Percentiles rank a stretch among this genome's conserved stretches.
These are phyloP conservation scores for Peterozyma xylosa DNA, from an alignment of 805 yeast genomes.

Conservation along the genomic window DNA sequence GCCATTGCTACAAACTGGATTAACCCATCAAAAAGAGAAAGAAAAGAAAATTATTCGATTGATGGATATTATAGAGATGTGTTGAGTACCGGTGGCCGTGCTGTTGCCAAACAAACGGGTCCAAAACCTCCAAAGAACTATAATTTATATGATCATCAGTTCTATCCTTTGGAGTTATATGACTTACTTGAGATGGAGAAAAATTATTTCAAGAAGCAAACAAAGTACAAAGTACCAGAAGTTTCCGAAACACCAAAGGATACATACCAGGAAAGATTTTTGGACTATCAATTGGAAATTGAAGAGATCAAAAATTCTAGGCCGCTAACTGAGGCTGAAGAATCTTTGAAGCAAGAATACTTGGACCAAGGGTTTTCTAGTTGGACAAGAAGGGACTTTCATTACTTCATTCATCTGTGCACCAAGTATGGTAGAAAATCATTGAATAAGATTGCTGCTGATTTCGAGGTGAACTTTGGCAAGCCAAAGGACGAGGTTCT, in stretches of 20 bases:
- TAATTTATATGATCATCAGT: constrained; percentile 84
- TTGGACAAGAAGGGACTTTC: constrained; percentile 87
- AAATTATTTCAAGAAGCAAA: constrained; percentile 63
- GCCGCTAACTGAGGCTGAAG: constrained; percentile 80
- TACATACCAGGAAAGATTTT: constrained; percentile 25
- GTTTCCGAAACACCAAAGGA: constrained; percentile 26
- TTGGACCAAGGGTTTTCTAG: constrained; percentile 63
- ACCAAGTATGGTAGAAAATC: constrained; percentile 80
- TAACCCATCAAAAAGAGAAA: constrained; percentile 77
- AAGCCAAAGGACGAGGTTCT: constrained; percentile 75
- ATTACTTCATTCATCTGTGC: constrained; percentile 65
- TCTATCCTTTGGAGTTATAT: constrained; percentile 68
- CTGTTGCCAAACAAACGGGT: constrained; percentile 40
- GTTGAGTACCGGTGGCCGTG: constrained; percentile 55
- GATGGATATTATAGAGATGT: constrained; percentile 58
- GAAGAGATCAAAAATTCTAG: constrained; percentile 69
- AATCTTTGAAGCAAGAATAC: constrained; percentile 48
- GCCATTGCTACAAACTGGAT: constrained; percentile 62
- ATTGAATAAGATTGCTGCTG: constrained; percentile 60
- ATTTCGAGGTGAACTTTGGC: constrained; percentile 49
- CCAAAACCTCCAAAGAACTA: constrained; percentile 84
- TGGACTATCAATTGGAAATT: constrained; percentile 52
- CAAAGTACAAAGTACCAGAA: constrained; percentile 59
- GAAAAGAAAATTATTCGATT: constrained; percentile 79
- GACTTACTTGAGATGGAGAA: constrained; percentile 79